Evolutionary conservation across 305 asterid species (phyloP).

Genomic region (Fraxinus ornus): DNA sequence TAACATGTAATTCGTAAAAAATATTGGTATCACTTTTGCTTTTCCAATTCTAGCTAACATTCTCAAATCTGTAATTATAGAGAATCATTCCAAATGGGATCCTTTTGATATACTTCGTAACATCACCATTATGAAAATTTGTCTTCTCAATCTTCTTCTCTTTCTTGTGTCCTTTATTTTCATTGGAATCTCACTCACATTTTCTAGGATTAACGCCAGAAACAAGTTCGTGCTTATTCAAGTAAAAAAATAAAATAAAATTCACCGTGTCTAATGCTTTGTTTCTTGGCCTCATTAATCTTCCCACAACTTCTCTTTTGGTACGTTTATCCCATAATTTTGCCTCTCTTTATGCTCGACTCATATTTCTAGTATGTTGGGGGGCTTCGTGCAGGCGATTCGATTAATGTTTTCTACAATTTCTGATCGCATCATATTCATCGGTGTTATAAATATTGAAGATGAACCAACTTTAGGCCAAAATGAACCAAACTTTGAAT

Average conservation of each 20-base stretch:
- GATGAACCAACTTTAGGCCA: too few species aligned
- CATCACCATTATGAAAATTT: constrained; percentile 4
- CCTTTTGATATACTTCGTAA: constrained; percentile 11
- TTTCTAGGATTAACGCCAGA: not conserved
- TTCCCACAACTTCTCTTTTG: constrained; percentile 25
- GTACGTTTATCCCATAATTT: constrained; percentile 13
- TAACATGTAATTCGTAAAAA: too few species aligned
- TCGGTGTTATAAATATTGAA: not conserved
- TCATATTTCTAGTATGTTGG: not conserved
- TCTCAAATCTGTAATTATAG: constrained; percentile 16
- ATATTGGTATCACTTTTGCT: not conserved
- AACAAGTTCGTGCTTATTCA: not conserved
- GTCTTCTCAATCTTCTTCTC: not conserved
- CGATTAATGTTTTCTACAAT: not conserved
- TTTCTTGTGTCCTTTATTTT: constrained; percentile 21
- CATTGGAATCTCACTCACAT: constrained; percentile 13
- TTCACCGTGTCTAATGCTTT: constrained; percentile 9
- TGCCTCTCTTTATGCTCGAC: constrained; percentile 3
- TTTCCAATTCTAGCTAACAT: constrained; percentile 1
- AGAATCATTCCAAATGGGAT: constrained; percentile 27
- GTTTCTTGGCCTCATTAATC: constrained; percentile 13
- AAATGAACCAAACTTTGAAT: too few species aligned
- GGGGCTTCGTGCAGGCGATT: not conserved
- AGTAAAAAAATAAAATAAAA: constrained; percentile 7
- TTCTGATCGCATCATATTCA: not conserved